Conservation (phyloP, 2,329 filamentous ascomycete genomes). For the Didymosphaeria variabile region DNA sequence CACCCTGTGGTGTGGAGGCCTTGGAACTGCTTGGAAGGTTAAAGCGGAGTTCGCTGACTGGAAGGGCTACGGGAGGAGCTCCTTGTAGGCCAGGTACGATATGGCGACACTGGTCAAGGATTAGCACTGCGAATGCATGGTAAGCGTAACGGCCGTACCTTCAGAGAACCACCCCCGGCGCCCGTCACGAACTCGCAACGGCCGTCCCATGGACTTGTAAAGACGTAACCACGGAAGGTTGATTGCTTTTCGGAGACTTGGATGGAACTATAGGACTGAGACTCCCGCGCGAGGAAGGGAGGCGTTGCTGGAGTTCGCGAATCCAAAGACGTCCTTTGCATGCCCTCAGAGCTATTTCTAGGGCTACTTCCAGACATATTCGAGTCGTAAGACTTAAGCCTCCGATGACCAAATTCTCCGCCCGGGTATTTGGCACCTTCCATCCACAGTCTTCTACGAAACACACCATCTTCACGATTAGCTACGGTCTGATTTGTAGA, state of each 20-base stretch:
- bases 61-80: constrained; percentile 49
- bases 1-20: constrained; percentile 41
- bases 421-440: constrained; percentile 54
- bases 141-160: constrained; percentile 40
- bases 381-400: constrained; percentile 43
- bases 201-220: constrained; percentile 86
- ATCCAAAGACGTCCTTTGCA: constrained; percentile 26
- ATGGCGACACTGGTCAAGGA: constrained; percentile 67
- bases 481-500: background rate
- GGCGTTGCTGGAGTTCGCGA: constrained; percentile 24
- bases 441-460: constrained; percentile 59
- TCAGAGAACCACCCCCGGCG: constrained; percentile 75
- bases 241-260: constrained; percentile 57
- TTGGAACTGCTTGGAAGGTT: constrained; percentile 73
- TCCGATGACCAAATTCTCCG: constrained; percentile 52
- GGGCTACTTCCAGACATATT: constrained; percentile 32
- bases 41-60: constrained; percentile 87
- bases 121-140: constrained; percentile 20
- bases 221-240: constrained; percentile 73
- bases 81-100: constrained; percentile 62
- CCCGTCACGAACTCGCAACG: constrained; percentile 86
- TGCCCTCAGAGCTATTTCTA: constrained; percentile 30
- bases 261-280: constrained; percentile 39
- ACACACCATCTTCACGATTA: constrained; percentile 32
- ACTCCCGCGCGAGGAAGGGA: constrained; percentile 33